Base-by-base conservation (phyloP, 192 early-diverging fungal species). In the Lunasporangiospora selenospora region DNA sequence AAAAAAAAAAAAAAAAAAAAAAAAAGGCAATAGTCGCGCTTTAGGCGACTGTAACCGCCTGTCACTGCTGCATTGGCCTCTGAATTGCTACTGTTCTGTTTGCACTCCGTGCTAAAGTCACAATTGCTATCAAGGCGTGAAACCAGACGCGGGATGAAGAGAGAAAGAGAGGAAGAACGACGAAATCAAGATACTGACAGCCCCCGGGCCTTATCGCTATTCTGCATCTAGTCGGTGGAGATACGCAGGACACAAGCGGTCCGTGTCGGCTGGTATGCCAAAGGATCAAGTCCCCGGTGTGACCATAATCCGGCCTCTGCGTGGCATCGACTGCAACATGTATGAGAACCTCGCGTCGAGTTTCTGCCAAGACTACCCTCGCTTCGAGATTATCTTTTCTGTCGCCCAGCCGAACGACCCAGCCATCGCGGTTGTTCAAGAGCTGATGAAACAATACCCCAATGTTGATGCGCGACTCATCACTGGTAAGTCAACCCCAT, bases 281-380 rank as follows among this genome's bases (percentile, higher is more conserved):
- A 52, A 62, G 19, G 45, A 65, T 30, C 44, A 82, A 39, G 79
- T 63, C 34, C 93, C 93, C 1, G 90, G 88, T 6, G 96, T 99
- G 18, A 87, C 98, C 1, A 93, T 99, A 55, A 83, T 99, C 59
- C 84, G 96, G 6, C 98, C 98, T 7, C 75, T 99, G 4, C 98
- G 98, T 64, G 98, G 98, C 19, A 58, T 96, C 19, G 98, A 99
- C 67, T 70, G 78, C 48, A 89, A 95, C 71, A 76, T 98, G 75
- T 70, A 78, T 18, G 88, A 86, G 24, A 97, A 95, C 58, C 79
- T 99, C 23, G 78, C 79, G 26, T 95, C 95, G 13, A 89, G 92
- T 27, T 96, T 99, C 75, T 48, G 63, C n/a, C 95, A 95, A 52
- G 77, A 87, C 31, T 99, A 99, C 77, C 94, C 95, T 5, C 66